Conservation (phyloP, 164 flowering plant species). For the Amborella trichopoda region DNA sequence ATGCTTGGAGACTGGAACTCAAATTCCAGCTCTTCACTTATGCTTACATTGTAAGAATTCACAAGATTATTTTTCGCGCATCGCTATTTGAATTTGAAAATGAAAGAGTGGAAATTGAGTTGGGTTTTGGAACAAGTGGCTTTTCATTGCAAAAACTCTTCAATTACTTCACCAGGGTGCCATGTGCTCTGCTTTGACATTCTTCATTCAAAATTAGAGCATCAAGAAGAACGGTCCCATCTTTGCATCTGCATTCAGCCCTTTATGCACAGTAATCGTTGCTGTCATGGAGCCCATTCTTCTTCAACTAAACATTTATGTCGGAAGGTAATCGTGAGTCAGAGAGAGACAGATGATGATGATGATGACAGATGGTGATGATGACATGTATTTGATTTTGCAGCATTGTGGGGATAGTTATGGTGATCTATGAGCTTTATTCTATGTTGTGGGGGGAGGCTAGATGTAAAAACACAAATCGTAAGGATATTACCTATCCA, state of each 20-base stretch:
- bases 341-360: too few relatives aligned
- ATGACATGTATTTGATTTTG: not conserved
- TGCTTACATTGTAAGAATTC: too few relatives aligned
- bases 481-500: too few relatives aligned
- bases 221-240: not conserved
- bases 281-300: not conserved
- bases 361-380: not conserved
- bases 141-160: too few relatives aligned
- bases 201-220: conserved; percentile 1
- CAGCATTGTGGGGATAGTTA: not conserved
- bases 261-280: not conserved
- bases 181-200: not conserved
- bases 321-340: conserved; percentile 1
- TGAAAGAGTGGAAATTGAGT: too few relatives aligned
- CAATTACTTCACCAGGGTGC: too few relatives aligned
- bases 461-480: not conserved
- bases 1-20: too few relatives aligned
- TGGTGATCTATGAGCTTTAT: not conserved
- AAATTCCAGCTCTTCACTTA: too few relatives aligned
- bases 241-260: not conserved
- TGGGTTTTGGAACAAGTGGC: too few relatives aligned
- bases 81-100: too few relatives aligned
- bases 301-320: not conserved
- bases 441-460: not conserved
- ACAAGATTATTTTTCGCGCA: too few relatives aligned